These are phyloP conservation scores for Cladosporium sphaerospermum DNA, from an alignment of 2,329 filamentous ascomycete species.

Conservation along the genomic window DNA sequence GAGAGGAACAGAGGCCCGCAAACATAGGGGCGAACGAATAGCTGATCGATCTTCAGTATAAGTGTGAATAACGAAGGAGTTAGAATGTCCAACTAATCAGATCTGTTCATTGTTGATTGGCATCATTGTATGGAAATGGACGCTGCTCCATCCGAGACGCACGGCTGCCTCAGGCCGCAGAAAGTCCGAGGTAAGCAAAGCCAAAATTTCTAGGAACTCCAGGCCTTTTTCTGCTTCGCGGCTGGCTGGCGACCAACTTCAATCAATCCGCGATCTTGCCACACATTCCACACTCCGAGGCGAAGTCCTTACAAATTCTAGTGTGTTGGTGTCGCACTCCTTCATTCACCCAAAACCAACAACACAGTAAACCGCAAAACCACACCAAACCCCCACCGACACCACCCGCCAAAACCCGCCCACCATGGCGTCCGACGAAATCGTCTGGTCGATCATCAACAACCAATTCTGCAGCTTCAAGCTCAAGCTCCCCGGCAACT, in stretches of 20 bases:
- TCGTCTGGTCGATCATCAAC: conserved; percentile 95
- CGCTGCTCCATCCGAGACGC: not conserved
- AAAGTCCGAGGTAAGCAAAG: conserved; percentile 1
- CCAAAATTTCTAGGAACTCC: conserved; percentile 1
- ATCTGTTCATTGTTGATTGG: too few species aligned
- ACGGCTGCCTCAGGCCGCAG: conserved; percentile 3
- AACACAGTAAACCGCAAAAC: not conserved
- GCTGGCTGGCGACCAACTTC: not conserved
- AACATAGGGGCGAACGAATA: too few species aligned
- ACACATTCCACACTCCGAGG: not conserved
- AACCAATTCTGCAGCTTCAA: conserved; percentile 95
- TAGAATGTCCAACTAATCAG: too few species aligned
- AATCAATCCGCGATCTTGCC: not conserved
- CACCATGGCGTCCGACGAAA: conserved; percentile 83
- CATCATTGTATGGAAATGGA: too few species aligned
- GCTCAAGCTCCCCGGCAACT: conserved; percentile 55
- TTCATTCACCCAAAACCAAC: not conserved
- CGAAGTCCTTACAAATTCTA: too few species aligned
- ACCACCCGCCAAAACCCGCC: not conserved
- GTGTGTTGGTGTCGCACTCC: not conserved
- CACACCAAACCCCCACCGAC: not conserved
- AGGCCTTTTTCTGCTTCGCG: not conserved
- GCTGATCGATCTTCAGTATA: too few species aligned
- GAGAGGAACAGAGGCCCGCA: too few species aligned
- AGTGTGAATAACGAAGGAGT: too few species aligned